Percentiles rank a stretch among this genome's conserved stretches.
phyloP scores from a whole-genome alignment of 1,284 basidiomycete genomes.

The Mrakiaceae sp. region DNA sequence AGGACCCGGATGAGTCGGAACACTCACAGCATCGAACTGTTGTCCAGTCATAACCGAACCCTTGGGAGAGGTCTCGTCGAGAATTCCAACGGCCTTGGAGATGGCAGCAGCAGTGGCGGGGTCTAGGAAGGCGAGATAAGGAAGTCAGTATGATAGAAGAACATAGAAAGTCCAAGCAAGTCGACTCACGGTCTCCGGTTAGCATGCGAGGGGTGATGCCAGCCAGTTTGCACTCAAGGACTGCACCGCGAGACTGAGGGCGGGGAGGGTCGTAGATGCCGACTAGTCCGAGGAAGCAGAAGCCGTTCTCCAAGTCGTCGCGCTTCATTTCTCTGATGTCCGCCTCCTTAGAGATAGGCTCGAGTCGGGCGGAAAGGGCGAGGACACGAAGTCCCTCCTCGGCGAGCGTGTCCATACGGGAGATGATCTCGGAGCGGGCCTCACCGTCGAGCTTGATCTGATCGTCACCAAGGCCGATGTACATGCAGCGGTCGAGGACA shows the following conservation, averaged over 20 bases:
- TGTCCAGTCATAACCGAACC: conserved; percentile 42
- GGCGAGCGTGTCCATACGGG: conserved; percentile 46
- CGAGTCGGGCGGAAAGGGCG: conserved; percentile 35
- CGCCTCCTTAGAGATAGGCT: conserved; percentile 33
- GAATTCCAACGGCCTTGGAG: conserved; percentile 43
- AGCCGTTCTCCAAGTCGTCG: conserved; percentile 47
- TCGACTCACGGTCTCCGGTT: conserved; percentile 33
- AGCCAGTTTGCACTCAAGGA: conserved; percentile 50
- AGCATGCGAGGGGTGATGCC: conserved; percentile 59
- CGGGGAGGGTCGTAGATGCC: conserved; percentile 55
- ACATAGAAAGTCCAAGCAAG: too few species aligned
- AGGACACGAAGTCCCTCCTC: conserved; percentile 46
- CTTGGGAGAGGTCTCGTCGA: conserved; percentile 36
- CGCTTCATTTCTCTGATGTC: conserved; percentile 32
- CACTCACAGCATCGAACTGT: conserved; percentile 45
- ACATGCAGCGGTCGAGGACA: conserved; percentile 43
- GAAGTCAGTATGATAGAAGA: too few species aligned
- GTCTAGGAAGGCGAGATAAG: conserved; percentile 16
- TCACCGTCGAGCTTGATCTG: conserved; percentile 30
- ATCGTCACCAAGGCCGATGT: conserved; percentile 29
- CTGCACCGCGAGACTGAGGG: conserved; percentile 50
- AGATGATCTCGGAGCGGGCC: conserved; percentile 29
- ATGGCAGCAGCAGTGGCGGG: conserved; percentile 42
- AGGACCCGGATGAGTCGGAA: too few species aligned
- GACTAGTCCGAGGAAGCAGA: conserved; percentile 50